These are phyloP conservation scores for Hyphopichia homilentoma DNA, from an alignment of 805 yeast genomes.

Conservation along the genomic window DNA sequence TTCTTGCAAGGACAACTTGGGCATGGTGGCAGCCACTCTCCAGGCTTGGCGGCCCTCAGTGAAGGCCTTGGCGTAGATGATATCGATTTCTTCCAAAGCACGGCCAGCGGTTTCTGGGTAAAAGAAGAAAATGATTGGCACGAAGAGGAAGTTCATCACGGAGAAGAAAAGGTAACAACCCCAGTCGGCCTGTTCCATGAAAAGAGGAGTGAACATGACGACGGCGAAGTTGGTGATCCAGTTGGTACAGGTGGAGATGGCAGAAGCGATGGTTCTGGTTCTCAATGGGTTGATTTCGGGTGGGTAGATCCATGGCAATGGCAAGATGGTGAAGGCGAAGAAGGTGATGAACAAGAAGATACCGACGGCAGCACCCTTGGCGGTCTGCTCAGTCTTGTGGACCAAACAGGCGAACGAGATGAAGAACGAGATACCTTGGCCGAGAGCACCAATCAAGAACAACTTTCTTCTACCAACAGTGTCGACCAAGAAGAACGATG, in stretches of 20 bases:
- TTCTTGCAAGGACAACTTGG: slow-evolving; percentile 47
- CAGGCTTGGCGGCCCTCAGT: slow-evolving; percentile 50
- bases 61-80: slow-evolving; percentile 54
- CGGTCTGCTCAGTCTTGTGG: slow-evolving; percentile 4
- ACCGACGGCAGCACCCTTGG: slow-evolving; percentile 29
- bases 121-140: slow-evolving; percentile 40
- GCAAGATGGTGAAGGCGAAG: slow-evolving; percentile 30
- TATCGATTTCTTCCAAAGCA: slow-evolving; percentile 42
- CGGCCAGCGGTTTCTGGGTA: slow-evolving; percentile 46
- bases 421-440: slow-evolving; percentile 38
- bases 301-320: slow-evolving; percentile 36
- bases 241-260: slow-evolving; percentile 32
- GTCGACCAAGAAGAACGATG: slow-evolving; percentile 25
- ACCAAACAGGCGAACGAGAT: slow-evolving; percentile 40
- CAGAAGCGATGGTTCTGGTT: slow-evolving; percentile 33
- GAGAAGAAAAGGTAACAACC: slow-evolving; percentile 43
- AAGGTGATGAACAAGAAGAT: slow-evolving; percentile 28
- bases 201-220: slow-evolving; percentile 34
- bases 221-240: slow-evolving; percentile 36
- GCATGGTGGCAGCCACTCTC: slow-evolving; percentile 56
- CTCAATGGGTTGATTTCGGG: slow-evolving; percentile 36
- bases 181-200: slow-evolving; percentile 32
- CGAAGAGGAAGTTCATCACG: slow-evolving; percentile 31
- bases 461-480: slow-evolving; percentile 43
- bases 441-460: slow-evolving; percentile 40